Evolutionary conservation across 202 grass and related monocot species (phyloP).

Genomic region (Carex sylvatica): DNA sequence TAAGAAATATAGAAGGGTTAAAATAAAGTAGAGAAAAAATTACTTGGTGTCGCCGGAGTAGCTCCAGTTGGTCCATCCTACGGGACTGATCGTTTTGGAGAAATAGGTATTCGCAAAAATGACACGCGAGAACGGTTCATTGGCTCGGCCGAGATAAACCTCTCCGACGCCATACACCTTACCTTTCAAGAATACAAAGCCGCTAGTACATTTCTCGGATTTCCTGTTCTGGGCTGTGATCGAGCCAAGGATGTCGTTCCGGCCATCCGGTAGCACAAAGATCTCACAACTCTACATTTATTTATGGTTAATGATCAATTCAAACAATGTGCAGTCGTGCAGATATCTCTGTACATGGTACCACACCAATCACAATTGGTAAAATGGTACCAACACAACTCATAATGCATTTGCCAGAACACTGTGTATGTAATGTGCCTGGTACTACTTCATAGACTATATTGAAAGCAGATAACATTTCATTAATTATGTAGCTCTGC

Average conservation of each 20-base stretch:
- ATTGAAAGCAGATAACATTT: neutral
- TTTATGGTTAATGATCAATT: neutral
- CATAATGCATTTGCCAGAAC: neutral
- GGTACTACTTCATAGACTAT: neutral
- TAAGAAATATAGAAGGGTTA: neutral
- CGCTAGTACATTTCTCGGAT: slow-evolving; percentile 34
- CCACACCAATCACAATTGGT: neutral
- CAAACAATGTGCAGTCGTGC: neutral
- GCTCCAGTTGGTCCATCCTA: slow-evolving; percentile 34
- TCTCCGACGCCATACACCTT: slow-evolving; percentile 81
- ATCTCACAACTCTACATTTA: slow-evolving; percentile 66
- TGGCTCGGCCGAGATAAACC: slow-evolving; percentile 62
- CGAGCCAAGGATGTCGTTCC: slow-evolving; percentile 59
- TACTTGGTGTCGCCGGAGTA: slow-evolving; percentile 37
- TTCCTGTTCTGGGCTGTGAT: slow-evolving; percentile 65
- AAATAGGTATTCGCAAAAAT: slow-evolving; percentile 71
- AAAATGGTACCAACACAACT: neutral
- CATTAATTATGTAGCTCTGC: neutral
- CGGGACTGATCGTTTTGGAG: slow-evolving; percentile 61
- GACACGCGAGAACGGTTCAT: slow-evolving; percentile 46
- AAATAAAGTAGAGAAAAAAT: neutral
- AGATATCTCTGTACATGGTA: neutral
- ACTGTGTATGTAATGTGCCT: neutral
- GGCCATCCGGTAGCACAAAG: slow-evolving; percentile 63
- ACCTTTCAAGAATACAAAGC: slow-evolving; percentile 87